Base-by-base conservation (phyloP, 805 yeast species). In the Yarrowia hollandica region DNA sequence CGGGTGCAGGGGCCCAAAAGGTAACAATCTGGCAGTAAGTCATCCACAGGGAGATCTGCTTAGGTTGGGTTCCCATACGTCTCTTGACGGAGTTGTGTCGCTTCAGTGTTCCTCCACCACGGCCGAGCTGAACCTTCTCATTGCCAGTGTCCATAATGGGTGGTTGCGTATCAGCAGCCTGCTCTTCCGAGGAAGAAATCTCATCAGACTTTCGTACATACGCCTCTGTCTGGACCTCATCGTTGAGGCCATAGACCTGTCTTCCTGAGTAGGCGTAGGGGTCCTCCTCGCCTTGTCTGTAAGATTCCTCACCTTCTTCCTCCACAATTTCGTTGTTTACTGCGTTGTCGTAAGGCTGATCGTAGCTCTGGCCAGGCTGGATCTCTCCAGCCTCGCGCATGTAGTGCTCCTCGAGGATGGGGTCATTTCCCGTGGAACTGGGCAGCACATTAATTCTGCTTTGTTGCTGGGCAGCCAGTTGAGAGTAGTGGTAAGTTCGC, bases 1-100 rank as follows among this genome's bases (percentile, higher is more conserved):
- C 63, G 0, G 90, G 85, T 2, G 86, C 81, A 1, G 97, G 96
- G 2, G 96, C 95, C 94, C 97, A 92, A 71, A 90, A 90, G 0
- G 99, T 91, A 31, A 94, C 74, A 8, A 80, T 65, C 64, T 83
- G 82, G 70, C 97, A 90, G 73, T 90, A 94, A 0, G 83, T 73
- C 64, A 82, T 80, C 99, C 99, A 94, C n/a, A 81, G 59, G 59
- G 81, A 69, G 19, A 58, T 18, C 19, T 59, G 25, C 69, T 75
- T 25, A 14, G 58, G 58, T 12, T 35, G 42, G 18, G 42, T 28
- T 11, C 44, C 44, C 42, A 37, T 35, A 18, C 44, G 42, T n/a
- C 58, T 34, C 34, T 35, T 52, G 10, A 52, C 58, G 4, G 34
- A 25, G 33, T 37, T 35, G 44, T 35, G 44, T 35, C 58, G 58